Base-by-base conservation (phyloP, 2,329 filamentous ascomycete species). In the Ophiocordyceps camponoti-floridani region DNA sequence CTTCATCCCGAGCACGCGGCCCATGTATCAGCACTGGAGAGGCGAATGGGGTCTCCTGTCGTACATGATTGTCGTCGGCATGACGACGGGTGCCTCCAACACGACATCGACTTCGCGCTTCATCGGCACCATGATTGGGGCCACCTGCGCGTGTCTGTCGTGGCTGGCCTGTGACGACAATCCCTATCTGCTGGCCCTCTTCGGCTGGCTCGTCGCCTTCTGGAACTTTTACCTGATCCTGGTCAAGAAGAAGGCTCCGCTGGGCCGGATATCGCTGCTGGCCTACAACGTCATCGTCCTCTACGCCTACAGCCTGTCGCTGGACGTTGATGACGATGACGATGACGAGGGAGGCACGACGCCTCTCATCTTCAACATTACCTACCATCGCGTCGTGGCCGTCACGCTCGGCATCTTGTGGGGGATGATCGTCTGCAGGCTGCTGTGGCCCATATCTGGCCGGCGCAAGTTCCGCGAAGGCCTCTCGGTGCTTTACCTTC, bases 51-150 rank as follows among this genome's bases (percentile, higher is more conserved):
- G 91, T 19, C 70, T 98, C 2, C 62, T 98, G 45, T 94, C 87
- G 0, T 96, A 94, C 66, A 96, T 96, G 89, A 79, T 96, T 56
- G 91, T 98, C 23, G 94, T 88, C 58, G 87, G 84, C 35, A 96
- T 95, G 87, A 98, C 89, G 0, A 89, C 95, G 19, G 91, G 91
- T 27, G 87, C 91, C 8, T 85, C 87, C 23, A 98, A 96, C 60
- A 94, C 89, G 1, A 95, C 89, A 0, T 88, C 87, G 4, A 78
- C 79, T 55, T 79, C 88, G 43, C 79, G 91, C 52, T 89, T 96
- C 57, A 68, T 85, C 9, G 91, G 89, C 46, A 98, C 89, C 1
- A 70, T 86, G 31, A 69, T 93, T 35, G 91, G 91, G 16, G 87
- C 86, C 7, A 58, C 72, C 1, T 80, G 80, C 50, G 84, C 89